Conservation (phyloP, 768 basidiomycete genomes). For the Hygrocybe coccinea region DNA sequence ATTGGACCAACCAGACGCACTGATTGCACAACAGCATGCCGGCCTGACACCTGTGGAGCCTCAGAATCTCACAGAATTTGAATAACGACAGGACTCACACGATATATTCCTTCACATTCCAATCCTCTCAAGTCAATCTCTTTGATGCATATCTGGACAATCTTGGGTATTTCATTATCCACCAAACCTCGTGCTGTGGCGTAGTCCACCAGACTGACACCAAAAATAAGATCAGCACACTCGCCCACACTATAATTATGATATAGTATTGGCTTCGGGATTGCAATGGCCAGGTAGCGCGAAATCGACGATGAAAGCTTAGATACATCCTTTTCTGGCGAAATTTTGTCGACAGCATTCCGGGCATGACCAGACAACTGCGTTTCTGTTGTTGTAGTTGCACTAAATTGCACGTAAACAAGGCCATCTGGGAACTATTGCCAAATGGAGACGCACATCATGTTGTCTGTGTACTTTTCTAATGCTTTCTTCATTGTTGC, state of each 20-base stretch:
- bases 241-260: slow-evolving; percentile 76
- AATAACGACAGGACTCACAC: slow-evolving; percentile 40
- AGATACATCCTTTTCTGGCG: slow-evolving; percentile 63
- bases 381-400: slow-evolving; percentile 70
- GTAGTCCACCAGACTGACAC: slow-evolving; percentile 83
- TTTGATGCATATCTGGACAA: slow-evolving; percentile 72
- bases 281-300: slow-evolving; percentile 57
- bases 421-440: neutral
- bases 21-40: slow-evolving; percentile 79
- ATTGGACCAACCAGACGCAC: slow-evolving; percentile 37
- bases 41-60: slow-evolving; percentile 62
- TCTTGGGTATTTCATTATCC: slow-evolving; percentile 75
- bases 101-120: slow-evolving; percentile 75
- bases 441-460: slow-evolving; percentile 48
- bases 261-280: slow-evolving; percentile 70
- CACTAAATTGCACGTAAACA: slow-evolving; percentile 39
- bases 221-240: slow-evolving; percentile 86
- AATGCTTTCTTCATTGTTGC: slow-evolving; percentile 58
- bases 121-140: slow-evolving; percentile 80
- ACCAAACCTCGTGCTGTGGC: slow-evolving; percentile 70
- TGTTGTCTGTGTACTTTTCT: slow-evolving; percentile 72
- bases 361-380: slow-evolving; percentile 67
- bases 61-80: slow-evolving; percentile 1
- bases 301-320: slow-evolving; percentile 53
- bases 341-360: slow-evolving; percentile 58